A percentile compares a stretch with the other conserved stretches of the same genome.
Conservation (phyloP, 2,329 filamentous ascomycete species). For the Metarhizium anisopliae region DNA sequence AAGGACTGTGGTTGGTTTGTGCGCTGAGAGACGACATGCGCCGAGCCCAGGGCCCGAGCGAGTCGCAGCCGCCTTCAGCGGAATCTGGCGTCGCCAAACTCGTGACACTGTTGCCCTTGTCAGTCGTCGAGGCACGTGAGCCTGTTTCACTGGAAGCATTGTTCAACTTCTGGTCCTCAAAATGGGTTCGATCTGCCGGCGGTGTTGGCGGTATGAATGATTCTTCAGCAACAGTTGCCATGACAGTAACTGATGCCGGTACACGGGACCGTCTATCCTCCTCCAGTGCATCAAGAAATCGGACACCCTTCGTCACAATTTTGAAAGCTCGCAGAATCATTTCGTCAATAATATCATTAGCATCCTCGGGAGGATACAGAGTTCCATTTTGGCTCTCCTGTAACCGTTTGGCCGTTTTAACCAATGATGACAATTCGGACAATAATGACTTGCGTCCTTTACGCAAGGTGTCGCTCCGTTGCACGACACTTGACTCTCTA, state of each 20-base stretch:
- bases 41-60: constrained; percentile 29
- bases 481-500: constrained; percentile 66
- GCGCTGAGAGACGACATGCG: constrained; percentile 38
- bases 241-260: constrained; percentile 46
- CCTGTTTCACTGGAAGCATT: constrained; percentile 27
- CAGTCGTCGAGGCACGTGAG: constrained; percentile 25
- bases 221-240: constrained; percentile 53
- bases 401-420: constrained; percentile 79
- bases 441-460: constrained; percentile 79
- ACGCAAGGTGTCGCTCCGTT: constrained; percentile 66
- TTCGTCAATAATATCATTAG: constrained; percentile 77
- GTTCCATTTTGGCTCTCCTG: constrained; percentile 59
- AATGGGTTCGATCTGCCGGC: constrained; percentile 47
- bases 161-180: constrained; percentile 29
- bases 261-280: constrained; percentile 46
- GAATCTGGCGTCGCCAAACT: constrained; percentile 25
- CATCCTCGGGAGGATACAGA: constrained; percentile 40
- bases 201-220: constrained; percentile 52
- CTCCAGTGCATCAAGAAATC: constrained; percentile 80
- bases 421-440: constrained; percentile 79
- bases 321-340: constrained; percentile 91
- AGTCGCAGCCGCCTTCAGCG: constrained; percentile 26
- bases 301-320: constrained; percentile 82
- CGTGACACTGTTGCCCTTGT: constrained; percentile 15
- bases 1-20: constrained; percentile 17